phyloP scores from a whole-genome alignment of 139 green algal species.

The Tetraselmis striata region DNA sequence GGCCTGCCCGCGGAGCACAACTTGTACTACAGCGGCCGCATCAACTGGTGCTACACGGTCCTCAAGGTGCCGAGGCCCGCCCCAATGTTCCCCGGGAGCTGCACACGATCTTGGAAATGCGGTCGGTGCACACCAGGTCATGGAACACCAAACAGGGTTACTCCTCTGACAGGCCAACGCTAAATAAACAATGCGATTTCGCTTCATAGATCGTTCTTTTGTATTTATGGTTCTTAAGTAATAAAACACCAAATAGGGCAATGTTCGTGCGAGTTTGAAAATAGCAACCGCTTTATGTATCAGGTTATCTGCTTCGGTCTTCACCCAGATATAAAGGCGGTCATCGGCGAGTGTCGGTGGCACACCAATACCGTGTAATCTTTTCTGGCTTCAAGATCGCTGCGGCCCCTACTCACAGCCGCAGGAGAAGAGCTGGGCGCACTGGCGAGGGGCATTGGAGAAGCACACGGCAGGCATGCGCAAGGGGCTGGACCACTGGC shows the following conservation, averaged over 20 bases:
- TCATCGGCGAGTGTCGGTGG: no score
- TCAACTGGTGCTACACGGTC: constrained; percentile 43
- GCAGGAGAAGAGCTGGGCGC: background rate
- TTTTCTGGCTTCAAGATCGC: background rate
- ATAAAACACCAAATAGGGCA: background rate
- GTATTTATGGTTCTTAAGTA: background rate
- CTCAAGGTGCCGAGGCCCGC: background rate
- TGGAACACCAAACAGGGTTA: no score
- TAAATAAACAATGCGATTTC: no score
- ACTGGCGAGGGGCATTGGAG: background rate
- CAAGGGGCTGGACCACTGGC: background rate
- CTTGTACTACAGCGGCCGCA: constrained; percentile 17
- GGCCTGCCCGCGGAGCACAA: constrained; percentile 50
- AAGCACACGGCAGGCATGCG: background rate
- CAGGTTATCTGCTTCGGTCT: no score
- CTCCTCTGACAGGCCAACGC: no score
- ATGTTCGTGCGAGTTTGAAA: no score
- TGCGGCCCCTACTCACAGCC: background rate
- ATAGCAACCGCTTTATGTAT: no score
- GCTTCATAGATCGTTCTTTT: no score
- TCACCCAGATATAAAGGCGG: no score
- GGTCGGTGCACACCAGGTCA: no score
- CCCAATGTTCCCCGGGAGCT: no score
- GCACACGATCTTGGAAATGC: no score
- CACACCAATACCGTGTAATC: background rate